Percentiles rank a stretch among this genome's conserved stretches.
These are phyloP conservation scores for Solanum medicagineum DNA, from an alignment of 257 asterid species.

Conservation along the genomic window DNA sequence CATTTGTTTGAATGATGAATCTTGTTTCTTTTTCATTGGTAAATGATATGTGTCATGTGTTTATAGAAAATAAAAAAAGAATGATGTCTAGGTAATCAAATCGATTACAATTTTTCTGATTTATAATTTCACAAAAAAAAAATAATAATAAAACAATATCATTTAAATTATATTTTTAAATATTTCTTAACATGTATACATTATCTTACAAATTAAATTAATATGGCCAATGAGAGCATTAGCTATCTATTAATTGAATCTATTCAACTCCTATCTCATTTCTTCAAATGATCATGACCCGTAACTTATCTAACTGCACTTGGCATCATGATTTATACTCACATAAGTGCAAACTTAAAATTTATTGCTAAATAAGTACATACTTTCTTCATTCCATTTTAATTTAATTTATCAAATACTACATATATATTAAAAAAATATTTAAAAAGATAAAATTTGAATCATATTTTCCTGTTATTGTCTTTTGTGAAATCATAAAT, in stretches of 20 bases:
- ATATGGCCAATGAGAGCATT: background rate
- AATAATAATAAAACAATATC: too few relatives aligned
- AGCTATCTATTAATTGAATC: background rate
- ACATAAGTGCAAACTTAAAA: background rate
- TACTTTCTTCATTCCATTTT: too few relatives aligned
- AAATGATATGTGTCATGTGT: background rate
- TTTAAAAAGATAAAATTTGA: too few relatives aligned
- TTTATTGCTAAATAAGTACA: background rate
- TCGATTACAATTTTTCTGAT: background rate
- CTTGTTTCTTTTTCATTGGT: background rate
- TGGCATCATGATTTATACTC: background rate
- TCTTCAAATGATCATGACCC: background rate
- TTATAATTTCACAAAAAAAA: too few relatives aligned
- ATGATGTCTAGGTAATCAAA: background rate
- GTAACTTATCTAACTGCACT: background rate
- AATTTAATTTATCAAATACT: too few relatives aligned
- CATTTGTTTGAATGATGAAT: background rate
- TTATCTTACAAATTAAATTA: too few relatives aligned
- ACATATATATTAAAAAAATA: too few relatives aligned
- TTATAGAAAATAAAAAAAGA: background rate
- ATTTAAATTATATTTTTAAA: too few relatives aligned
- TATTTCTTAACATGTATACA: too few relatives aligned
- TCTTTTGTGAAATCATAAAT: too few relatives aligned
- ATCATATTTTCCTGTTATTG: too few relatives aligned
- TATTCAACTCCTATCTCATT: background rate